Base-by-base conservation (phyloP, 176 grass and related monocot genomes). In the Carex kokanica region DNA sequence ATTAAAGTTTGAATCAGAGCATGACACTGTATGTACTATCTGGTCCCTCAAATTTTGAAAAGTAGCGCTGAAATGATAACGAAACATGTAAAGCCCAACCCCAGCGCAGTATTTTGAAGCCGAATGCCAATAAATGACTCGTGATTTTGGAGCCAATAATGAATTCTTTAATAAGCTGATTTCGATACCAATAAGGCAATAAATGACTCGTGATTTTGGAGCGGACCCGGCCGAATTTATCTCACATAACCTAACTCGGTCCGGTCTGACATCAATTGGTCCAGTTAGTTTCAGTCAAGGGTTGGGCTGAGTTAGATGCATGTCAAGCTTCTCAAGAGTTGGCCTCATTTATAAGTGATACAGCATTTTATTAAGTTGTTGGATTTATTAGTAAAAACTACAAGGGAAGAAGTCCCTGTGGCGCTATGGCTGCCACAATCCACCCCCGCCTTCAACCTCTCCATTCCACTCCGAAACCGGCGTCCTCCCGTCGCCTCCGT, bases 51-150 rank as follows among this genome's bases (percentile, higher is more conserved):
- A 74, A 24, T 52, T 74, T 52, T 47, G 11, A 14, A 15, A 65
- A 31, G 24, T 65, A 65, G 62, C 25, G 64, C 29, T 24, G 17
- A 73, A 73, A 73, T 49, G 43, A 41, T 24, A 24, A 47, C 47
- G 20, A 14, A 51, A 49, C 16, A 43, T 21, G 40, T 21, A 47
- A 72, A 72, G 36, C 68, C 2, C 43, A 73, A 73, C 69, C 2
- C 20, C 49, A 51, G 38, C 69, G 40, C n/a, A 49, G 41, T 24
- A 73, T 21, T 45, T 72, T 9, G 57, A 18, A 60, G 9, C 16
- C 49, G 14, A 64, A 8, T 15, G 8, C 36, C 56, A 81, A 62
- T 81, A 62, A 81, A 81, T 64, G 79, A 60, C 79, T 64, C 59
- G 59, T 81, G 56, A 80, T 59, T 80, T 80, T 31, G 31, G 55